Evolutionary conservation across 2,329 filamentous ascomycete genomes (phyloP), one percentile per base, ranked within the genome.

Genomic region (Fusarium beomiforme): DNA sequence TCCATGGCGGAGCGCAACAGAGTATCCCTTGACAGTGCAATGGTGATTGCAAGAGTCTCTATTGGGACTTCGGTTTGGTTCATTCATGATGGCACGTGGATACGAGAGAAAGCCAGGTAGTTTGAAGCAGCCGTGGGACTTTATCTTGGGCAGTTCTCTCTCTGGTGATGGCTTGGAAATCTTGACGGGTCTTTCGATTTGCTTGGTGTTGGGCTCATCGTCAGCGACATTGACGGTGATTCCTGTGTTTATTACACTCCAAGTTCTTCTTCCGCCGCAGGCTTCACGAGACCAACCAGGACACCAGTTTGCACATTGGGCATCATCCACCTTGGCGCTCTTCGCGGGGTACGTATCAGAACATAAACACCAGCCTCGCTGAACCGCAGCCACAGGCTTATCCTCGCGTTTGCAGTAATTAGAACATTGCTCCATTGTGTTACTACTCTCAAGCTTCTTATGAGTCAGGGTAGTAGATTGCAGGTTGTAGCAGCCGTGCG

Each of bases 401-500:
- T 19, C 6, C 14, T 47, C 19, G 2, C 31, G 34, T 3, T 3
- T 16, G 14, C 67, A 70, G 9, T 16, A 50, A 2, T 12, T 19
- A 6, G 33, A 21, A 19, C 67, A 70, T 6, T 14, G 10, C 2
- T 3, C 5, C 8, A 5, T 3, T 4, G 2, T 34, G 12, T 67
- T 61, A 12, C 2, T 14, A 16, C 19, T 11, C 6, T 16, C 33
- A 6, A 26, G 13, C 7, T 8, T 17, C 17, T 31, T 33, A 19
- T 13, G 24, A 9, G 5, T 21, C 31, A 31, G 12, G 6, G 33
- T 42, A 3, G 29, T 9, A 12, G 67, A 47, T 1, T 13, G 14
- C 5, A 26, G 9, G 2, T 9, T 56, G 21, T 50, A 70, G 56
- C 67, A 70, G 13, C 67, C 62, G 21, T 63, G 62, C 2, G 39